phyloP scores from a whole-genome alignment of 2,329 filamentous ascomycete genomes.

The Ceratocystis cacaofunesta region DNA sequence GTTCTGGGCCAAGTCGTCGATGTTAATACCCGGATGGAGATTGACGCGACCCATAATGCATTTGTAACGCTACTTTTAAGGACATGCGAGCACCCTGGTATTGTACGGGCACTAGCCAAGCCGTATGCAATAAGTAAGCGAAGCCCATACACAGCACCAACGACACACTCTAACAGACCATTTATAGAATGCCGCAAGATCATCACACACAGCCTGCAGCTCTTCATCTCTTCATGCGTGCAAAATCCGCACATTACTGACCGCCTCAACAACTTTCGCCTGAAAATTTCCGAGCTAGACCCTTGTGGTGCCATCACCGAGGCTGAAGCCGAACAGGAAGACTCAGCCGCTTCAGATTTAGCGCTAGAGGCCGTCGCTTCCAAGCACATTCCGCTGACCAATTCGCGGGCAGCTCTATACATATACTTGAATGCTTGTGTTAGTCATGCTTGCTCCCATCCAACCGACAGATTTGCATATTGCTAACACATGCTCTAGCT shows the following conservation, averaged over 20 bases:
- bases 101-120: conserved; percentile 39
- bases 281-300: conserved; percentile 39
- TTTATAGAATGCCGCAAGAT: conserved; percentile 31
- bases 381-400: conserved; percentile 53
- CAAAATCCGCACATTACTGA: conserved; percentile 40
- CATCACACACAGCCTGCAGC: conserved; percentile 36
- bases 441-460: conserved; percentile 22
- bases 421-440: conserved; percentile 73
- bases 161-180: background rate
- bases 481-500: conserved; percentile 38
- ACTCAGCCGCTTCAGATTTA: conserved; percentile 33
- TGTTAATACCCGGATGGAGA: conserved; percentile 37
- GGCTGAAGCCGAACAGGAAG: conserved; percentile 17
- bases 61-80: conserved; percentile 49
- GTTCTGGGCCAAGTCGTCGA: conserved; percentile 32
- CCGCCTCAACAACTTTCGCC: conserved; percentile 43
- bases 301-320: background rate
- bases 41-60: conserved; percentile 45
- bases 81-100: conserved; percentile 43
- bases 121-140: conserved; percentile 26
- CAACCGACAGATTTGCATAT: background rate
- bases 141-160: background rate
- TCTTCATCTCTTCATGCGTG: conserved; percentile 42
- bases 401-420: conserved; percentile 70
- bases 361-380: conserved; percentile 40